These are phyloP conservation scores for Rubroboletus pulcherrimus DNA, from an alignment of 768 basidiomycete genomes.

Conservation along the genomic window DNA sequence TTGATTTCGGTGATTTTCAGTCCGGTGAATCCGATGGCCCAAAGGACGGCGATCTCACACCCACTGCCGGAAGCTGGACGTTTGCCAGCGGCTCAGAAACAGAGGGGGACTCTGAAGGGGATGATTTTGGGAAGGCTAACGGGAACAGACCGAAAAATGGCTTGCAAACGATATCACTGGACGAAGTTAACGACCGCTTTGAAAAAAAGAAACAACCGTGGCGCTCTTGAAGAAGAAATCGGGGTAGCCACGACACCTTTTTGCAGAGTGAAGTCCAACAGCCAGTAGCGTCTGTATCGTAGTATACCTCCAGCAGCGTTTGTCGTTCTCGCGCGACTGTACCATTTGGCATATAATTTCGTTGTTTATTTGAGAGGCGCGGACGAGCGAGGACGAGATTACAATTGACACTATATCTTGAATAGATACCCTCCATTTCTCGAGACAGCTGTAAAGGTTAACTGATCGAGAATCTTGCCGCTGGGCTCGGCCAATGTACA, in stretches of 20 bases:
- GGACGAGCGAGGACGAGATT: neutral
- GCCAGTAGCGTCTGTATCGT: slow-evolving; percentile 7
- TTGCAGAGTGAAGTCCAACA: neutral
- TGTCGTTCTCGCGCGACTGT: slow-evolving; percentile 10
- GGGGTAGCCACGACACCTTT: neutral
- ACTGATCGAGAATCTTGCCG: slow-evolving; percentile 53
- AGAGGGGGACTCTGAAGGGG: slow-evolving; percentile 31
- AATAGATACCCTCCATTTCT: slow-evolving; percentile 72
- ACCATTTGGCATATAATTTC: slow-evolving; percentile 13
- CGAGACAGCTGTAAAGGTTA: slow-evolving; percentile 62
- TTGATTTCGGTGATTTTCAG: slow-evolving; percentile 81
- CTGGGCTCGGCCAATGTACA: slow-evolving; percentile 59
- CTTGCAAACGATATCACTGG: slow-evolving; percentile 28
- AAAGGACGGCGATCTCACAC: slow-evolving; percentile 48
- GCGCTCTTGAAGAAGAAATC: slow-evolving; percentile 7
- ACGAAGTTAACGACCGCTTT: slow-evolving; percentile 22
- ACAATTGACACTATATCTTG: slow-evolving; percentile 19
- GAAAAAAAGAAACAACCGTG: slow-evolving; percentile 15
- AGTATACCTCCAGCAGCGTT: slow-evolving; percentile 17
- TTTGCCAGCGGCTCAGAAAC: slow-evolving; percentile 44
- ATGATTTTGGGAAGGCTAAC: slow-evolving; percentile 25
- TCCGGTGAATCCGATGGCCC: slow-evolving; percentile 32
- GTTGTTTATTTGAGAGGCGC: neutral
- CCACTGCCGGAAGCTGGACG: slow-evolving; percentile 70
- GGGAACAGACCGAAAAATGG: slow-evolving; percentile 14